Conservation (phyloP, 2,329 filamentous ascomycete genomes). For the Nannizzia gypsea region DNA sequence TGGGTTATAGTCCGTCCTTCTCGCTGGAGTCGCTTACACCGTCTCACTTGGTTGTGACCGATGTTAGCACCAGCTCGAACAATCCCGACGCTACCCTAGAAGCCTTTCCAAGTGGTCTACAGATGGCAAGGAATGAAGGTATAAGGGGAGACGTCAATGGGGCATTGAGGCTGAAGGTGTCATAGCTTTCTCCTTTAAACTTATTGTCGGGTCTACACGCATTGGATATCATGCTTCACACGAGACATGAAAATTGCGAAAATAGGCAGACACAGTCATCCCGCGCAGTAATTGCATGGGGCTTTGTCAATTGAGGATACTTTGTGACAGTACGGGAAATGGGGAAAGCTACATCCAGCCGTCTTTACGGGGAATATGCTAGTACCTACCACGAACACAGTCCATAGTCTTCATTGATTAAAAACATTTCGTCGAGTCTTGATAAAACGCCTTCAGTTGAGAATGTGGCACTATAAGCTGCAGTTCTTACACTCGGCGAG, state of each 20-base stretch:
- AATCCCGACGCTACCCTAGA: constrained; percentile 39
- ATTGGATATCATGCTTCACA: constrained; percentile 12
- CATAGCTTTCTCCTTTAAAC: constrained; percentile 60
- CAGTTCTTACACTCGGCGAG: constrained; percentile 83
- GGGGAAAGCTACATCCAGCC: constrained; percentile 14
- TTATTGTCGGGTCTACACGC: constrained; percentile 49
- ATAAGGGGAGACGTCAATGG: constrained; percentile 27
- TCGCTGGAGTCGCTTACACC: constrained; percentile 53
- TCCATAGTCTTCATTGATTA: constrained; percentile 55
- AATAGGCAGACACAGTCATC: constrained; percentile 40
- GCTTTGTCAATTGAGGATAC: constrained; percentile 65
- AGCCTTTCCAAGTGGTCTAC: constrained; percentile 13
- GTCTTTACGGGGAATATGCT: constrained; percentile 11
- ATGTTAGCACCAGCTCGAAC: constrained; percentile 63
- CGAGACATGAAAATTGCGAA: constrained; percentile 19
- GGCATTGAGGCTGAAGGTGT: constrained; percentile 68
- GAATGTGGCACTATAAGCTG: constrained; percentile 81
- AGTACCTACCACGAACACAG: constrained; percentile 17
- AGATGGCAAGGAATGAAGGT: constrained; percentile 11
- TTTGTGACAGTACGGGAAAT: constrained; percentile 11
- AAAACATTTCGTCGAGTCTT: constrained; percentile 71
- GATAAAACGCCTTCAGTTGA: constrained; percentile 52
- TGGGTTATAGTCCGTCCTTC: constrained; percentile 70
- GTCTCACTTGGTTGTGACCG: constrained; percentile 19
- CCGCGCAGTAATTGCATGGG: constrained; percentile 44